Evolutionary conservation across 495 filamentous ascomycete species (phyloP).

Genomic region (Aspergillus affinis): DNA sequence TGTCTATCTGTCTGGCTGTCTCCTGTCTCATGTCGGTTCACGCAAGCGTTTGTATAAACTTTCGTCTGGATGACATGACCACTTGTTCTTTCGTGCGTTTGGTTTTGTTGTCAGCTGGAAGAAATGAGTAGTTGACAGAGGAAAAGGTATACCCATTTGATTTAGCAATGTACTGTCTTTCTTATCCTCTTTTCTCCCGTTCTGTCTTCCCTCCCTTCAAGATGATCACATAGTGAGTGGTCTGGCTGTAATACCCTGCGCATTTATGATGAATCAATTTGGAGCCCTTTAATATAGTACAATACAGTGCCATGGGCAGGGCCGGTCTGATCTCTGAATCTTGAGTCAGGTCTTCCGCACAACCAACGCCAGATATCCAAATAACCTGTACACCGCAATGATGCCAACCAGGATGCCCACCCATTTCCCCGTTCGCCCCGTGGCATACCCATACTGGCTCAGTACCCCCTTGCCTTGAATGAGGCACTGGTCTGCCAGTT

Average conservation of each 20-base stretch:
- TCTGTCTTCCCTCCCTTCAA: background rate
- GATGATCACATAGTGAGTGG: background rate
- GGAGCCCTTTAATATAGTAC: background rate
- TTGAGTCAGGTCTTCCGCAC: constrained; percentile 27
- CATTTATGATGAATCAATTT: background rate
- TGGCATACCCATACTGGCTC: constrained; percentile 63
- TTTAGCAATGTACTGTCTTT: constrained; percentile 11
- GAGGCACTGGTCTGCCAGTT: constrained; percentile 60
- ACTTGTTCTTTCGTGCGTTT: constrained; percentile 20
- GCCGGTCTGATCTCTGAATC: background rate
- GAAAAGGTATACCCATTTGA: constrained; percentile 24
- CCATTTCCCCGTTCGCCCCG: constrained; percentile 63
- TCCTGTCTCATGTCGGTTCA: background rate
- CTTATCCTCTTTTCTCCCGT: background rate
- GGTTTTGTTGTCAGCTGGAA: constrained; percentile 23
- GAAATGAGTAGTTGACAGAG: constrained; percentile 24
- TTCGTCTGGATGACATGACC: constrained; percentile 13
- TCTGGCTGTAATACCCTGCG: background rate
- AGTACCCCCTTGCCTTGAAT: constrained; percentile 69
- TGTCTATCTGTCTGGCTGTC: constrained; percentile 1
- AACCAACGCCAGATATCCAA: constrained; percentile 51
- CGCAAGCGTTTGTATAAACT: constrained; percentile 22
- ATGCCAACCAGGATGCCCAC: constrained; percentile 75
- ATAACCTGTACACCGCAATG: constrained; percentile 66
- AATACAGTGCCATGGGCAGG: background rate